Base-by-base conservation (phyloP, 345 rosid genomes). In the Hibiscus syriacus region DNA sequence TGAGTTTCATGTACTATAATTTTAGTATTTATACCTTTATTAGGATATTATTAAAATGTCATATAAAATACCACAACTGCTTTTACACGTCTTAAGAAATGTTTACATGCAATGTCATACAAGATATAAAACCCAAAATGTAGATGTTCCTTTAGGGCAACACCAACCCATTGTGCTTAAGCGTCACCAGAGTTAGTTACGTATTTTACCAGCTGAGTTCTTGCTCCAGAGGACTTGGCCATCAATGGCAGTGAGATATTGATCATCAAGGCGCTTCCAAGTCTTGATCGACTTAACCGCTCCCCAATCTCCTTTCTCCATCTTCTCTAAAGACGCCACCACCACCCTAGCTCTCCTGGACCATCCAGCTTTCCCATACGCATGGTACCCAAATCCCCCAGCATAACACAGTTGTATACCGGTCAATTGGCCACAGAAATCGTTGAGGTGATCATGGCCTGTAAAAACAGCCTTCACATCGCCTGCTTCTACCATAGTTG, bases 361-460 rank as follows among this genome's bases (percentile, higher is more conserved):
- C 96, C 95, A 90, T 4, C 97, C 97, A 36, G 86, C 92, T 78
- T 87, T 84, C 64, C 97, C 97, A 52, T 89, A 93, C 13, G 92
- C 99, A 80, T 89, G 97, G 79, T 90, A 90, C 72, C 98, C 96
- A 71, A 89, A 85, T n/a, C 92, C 98, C 54, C 97, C 98, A 39
- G 87, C 97, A 38, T 93, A 93, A 63, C 97, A 93, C 71, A 93
- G 92, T 34, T 93, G 82, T 66, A 90, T 81, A 19, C 92, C 90
- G 23, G 71, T 74, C 52, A 83, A 79, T 29, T 67, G 22, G 11
- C 85, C 96, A 65, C 98, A 93, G 72, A 90, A 93, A 79, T 93
- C 98, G n/a, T 89, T 93, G 69, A 83, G 1, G 68, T 93, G 98
- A 73, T 93, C 98, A 63, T 93, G 97, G 25, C 96, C 97, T 0